Evolutionary conservation across 306 rosid genomes (phyloP).

Genomic region (Citrullus amarus): DNA sequence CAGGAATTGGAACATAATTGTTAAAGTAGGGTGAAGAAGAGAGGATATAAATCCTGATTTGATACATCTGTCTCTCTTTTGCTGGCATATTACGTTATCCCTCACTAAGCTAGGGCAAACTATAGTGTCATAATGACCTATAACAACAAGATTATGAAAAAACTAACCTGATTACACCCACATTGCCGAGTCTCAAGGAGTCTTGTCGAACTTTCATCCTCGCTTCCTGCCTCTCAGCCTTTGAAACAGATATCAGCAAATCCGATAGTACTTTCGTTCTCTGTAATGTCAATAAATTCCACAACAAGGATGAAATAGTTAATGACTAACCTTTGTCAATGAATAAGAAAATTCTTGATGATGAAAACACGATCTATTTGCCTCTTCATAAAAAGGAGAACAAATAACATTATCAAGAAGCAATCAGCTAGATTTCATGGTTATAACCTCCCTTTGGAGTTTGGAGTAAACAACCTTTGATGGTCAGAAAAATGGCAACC

Average conservation of each 20-base stretch:
- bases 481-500: background rate
- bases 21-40: background rate
- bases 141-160: background rate
- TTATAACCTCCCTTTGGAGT: background rate
- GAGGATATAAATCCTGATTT: background rate
- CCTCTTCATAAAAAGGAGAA: background rate
- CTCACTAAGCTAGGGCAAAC: background rate
- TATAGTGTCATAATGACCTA: background rate
- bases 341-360: background rate
- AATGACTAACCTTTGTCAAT: background rate
- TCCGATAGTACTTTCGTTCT: slow-evolving; percentile 83
- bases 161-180: slow-evolving; percentile 82
- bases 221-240: slow-evolving; percentile 95
- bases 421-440: background rate
- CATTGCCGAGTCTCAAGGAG: slow-evolving; percentile 93
- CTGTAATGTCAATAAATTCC: slow-evolving; percentile 38
- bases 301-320: slow-evolving; percentile 12
- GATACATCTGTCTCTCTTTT: background rate
- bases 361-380: background rate
- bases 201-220: slow-evolving; percentile 96
- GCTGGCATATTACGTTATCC: background rate
- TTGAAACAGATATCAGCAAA: slow-evolving; percentile 90
- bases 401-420: background rate
- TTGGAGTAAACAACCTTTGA: background rate
- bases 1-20: background rate